A percentile compares a stretch with the other conserved stretches of the same genome.
phyloP scores from a whole-genome alignment of 1,284 basidiomycete genomes.

The Termitomyces sp. region DNA sequence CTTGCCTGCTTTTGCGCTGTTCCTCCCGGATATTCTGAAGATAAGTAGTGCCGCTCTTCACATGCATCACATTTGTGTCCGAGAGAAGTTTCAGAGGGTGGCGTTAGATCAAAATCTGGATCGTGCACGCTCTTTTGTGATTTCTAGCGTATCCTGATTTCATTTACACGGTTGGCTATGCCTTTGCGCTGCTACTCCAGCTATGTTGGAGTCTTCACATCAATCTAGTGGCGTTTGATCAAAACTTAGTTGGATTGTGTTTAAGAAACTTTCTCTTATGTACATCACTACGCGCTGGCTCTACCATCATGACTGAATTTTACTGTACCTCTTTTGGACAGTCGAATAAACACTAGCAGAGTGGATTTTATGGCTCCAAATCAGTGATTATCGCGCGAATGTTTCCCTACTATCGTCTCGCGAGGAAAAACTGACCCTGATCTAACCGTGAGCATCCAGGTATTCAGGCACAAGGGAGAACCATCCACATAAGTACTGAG shows the following conservation, averaged over 20 bases:
- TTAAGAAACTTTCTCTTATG: background rate
- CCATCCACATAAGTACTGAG: background rate
- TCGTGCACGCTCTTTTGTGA: background rate
- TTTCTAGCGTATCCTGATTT: background rate
- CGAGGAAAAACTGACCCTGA: background rate
- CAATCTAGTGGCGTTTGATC: background rate
- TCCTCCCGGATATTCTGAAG: background rate
- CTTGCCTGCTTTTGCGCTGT: background rate
- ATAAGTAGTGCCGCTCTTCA: background rate
- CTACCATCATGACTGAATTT: background rate
- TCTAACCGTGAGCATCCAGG: background rate
- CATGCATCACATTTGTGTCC: background rate
- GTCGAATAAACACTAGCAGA: background rate
- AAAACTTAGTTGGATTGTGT: background rate
- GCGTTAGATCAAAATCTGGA: background rate
- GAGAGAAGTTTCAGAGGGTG: background rate
- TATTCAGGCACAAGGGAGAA: slow-evolving; percentile 1
- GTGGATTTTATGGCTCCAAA: background rate
- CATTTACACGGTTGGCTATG: too few species aligned
- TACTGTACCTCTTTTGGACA: background rate
- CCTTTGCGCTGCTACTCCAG: too few species aligned
- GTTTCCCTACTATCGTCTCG: background rate
- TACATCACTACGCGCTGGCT: background rate
- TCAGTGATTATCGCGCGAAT: background rate
- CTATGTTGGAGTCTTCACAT: background rate